phyloP scores from a whole-genome alignment of 371 early-diverging fungal species.

The Mortierella sp. region DNA sequence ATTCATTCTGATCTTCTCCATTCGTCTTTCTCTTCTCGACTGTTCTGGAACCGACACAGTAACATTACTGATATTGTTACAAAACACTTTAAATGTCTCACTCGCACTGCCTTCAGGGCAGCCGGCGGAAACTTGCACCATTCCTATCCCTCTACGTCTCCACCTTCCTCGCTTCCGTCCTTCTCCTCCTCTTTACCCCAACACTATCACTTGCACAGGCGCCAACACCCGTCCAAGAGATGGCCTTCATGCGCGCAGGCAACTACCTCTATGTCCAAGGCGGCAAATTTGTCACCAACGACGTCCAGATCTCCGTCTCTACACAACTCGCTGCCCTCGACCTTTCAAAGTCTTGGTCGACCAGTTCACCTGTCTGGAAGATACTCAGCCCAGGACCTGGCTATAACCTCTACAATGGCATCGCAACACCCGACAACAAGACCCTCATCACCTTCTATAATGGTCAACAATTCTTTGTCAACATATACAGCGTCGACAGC shows the following conservation, averaged over 20 bases:
- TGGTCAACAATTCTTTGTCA: neutral
- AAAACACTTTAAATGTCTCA: conserved; percentile 5
- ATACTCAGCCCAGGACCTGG: neutral
- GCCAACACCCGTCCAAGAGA: conserved; percentile 19
- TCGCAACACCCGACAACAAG: conserved; percentile 25
- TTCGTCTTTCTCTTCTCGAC: neutral
- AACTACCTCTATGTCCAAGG: conserved; percentile 32
- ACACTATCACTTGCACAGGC: neutral
- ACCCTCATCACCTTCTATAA: conserved; percentile 23
- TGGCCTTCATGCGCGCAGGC: conserved; percentile 28
- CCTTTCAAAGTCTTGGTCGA: conserved; percentile 27
- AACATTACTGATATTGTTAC: too few relatives aligned
- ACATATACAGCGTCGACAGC: conserved; percentile 1
- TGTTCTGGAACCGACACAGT: too few relatives aligned
- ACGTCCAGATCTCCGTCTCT: neutral
- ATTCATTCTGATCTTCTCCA: neutral
- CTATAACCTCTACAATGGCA: neutral
- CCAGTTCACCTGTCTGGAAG: conserved; percentile 21
- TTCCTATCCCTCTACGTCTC: neutral
- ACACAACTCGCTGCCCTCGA: conserved; percentile 27
- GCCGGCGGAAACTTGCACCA: neutral
- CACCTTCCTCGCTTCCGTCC: neutral
- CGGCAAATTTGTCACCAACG: neutral
- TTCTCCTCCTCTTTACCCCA: neutral
- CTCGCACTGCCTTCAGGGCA: neutral